phyloP scores from a whole-genome alignment of 805 yeast species.

The Sporopachydermia lactativora region DNA sequence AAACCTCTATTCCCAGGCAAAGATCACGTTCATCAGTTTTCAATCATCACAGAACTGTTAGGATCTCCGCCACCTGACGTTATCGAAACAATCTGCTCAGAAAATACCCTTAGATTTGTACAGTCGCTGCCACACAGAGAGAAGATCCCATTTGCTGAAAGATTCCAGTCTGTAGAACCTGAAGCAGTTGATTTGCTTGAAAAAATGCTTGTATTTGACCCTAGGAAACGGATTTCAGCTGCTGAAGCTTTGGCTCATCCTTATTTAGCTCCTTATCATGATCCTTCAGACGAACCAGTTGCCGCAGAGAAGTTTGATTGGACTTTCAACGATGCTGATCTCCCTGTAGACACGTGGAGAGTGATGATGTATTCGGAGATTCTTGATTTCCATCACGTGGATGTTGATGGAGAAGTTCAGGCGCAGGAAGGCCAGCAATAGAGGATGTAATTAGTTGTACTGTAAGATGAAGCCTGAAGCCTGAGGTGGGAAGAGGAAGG shows the following conservation, averaged over 20 bases:
- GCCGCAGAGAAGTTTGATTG: constrained; percentile 92
- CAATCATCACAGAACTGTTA: constrained; percentile 87
- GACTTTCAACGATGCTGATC: constrained; percentile 95
- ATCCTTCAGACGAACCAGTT: constrained; percentile 92
- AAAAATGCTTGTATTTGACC: constrained; percentile 89
- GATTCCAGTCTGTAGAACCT: constrained; percentile 61
- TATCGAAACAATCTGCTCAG: constrained; percentile 89
- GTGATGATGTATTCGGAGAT: constrained; percentile 98
- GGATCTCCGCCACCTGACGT: constrained; percentile 97
- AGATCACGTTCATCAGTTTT: constrained; percentile 96
- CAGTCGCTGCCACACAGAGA: constrained; percentile 87
- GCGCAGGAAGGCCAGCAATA: not conserved
- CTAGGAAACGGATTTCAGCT: constrained; percentile 87
- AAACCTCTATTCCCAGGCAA: constrained; percentile 96
- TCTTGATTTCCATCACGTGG: constrained; percentile 87
- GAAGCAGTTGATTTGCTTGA: constrained; percentile 81
- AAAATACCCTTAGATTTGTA: constrained; percentile 87
- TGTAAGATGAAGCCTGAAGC: not conserved
- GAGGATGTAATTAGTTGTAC: not conserved
- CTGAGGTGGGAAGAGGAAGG: too few species aligned
- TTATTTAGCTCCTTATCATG: constrained; percentile 90
- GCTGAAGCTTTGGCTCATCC: constrained; percentile 83
- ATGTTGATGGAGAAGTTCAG: constrained; percentile 18
- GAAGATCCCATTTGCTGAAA: constrained; percentile 74
- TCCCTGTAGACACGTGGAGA: constrained; percentile 97